Evolutionary conservation across 2,329 filamentous ascomycete species (phyloP).

Genomic region (Pseudonectria foliicola): DNA sequence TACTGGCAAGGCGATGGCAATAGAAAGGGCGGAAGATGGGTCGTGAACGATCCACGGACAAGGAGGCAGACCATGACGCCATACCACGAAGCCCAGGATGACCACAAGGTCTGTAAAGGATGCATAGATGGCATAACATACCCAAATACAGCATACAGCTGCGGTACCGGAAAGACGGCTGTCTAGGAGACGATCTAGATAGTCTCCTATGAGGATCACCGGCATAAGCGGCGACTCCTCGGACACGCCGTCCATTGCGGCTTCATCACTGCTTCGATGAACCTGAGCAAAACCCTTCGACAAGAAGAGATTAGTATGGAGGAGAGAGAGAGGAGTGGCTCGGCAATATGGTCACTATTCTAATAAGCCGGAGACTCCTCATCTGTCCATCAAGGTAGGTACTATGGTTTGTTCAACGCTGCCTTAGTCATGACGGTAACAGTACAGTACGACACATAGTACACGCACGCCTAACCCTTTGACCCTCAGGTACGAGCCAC

Average conservation of each 20-base stretch:
- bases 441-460: no score
- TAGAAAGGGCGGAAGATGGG: slow-evolving; percentile 2
- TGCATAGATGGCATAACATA: slow-evolving; percentile 15
- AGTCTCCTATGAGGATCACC: slow-evolving; percentile 14
- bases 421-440: no score
- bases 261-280: slow-evolving; percentile 7
- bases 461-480: no score
- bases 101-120: slow-evolving; percentile 18
- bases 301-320: background rate
- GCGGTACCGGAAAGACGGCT: slow-evolving; percentile 1
- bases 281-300: slow-evolving; percentile 1
- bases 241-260: slow-evolving; percentile 22
- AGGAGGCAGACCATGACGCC: slow-evolving; percentile 7
- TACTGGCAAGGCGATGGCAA: background rate
- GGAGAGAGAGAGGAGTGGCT: no score
- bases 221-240: slow-evolving; percentile 17
- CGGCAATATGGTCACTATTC: no score
- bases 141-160: background rate
- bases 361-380: no score
- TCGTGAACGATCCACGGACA: background rate
- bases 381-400: no score
- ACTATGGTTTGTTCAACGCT: no score
- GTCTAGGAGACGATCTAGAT: slow-evolving; percentile 8
- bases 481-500: no score
- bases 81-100: slow-evolving; percentile 17